Percentiles rank a stretch among this genome's conserved stretches.
These are phyloP conservation scores for Fusarium haematococcum DNA, from an alignment of 2,329 filamentous ascomycete genomes.

Conservation along the genomic window DNA sequence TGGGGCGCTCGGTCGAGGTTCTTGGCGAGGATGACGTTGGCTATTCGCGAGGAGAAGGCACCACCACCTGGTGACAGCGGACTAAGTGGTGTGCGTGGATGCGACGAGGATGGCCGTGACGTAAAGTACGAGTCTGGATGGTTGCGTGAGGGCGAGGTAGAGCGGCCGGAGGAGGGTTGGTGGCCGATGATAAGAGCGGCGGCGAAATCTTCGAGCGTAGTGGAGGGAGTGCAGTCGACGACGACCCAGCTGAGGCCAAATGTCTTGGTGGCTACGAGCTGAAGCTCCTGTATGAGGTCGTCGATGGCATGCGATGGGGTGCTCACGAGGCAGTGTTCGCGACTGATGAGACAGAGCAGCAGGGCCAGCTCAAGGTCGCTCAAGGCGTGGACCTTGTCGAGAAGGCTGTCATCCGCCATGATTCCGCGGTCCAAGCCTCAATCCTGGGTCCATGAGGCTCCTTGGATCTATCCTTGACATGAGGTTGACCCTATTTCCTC, in stretches of 20 bases:
- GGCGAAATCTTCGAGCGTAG: slow-evolving; percentile 84
- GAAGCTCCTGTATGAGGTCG: slow-evolving; percentile 79
- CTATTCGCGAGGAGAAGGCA: slow-evolving; percentile 63
- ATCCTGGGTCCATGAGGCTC: slow-evolving; percentile 44
- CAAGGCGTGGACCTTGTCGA: slow-evolving; percentile 79
- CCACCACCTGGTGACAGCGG: slow-evolving; percentile 44
- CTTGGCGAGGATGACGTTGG: slow-evolving; percentile 85
- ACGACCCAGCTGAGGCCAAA: slow-evolving; percentile 80
- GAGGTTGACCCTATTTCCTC: slow-evolving; percentile 15
- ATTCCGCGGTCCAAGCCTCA: slow-evolving; percentile 38
- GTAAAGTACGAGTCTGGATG: slow-evolving; percentile 49
- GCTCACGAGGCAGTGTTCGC: slow-evolving; percentile 91
- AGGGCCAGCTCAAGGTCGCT: slow-evolving; percentile 90
- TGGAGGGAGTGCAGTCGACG: slow-evolving; percentile 78
- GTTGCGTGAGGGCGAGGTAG: slow-evolving; percentile 42
- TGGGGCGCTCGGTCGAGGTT: slow-evolving; percentile 81
- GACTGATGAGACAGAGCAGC: slow-evolving; percentile 82
- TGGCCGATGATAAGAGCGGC: slow-evolving; percentile 70
- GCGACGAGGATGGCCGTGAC: slow-evolving; percentile 37
- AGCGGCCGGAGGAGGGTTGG: slow-evolving; percentile 36
- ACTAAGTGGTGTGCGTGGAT: slow-evolving; percentile 41
- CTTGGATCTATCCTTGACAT: background rate
- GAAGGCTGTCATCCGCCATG: slow-evolving; percentile 73
- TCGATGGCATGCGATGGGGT: slow-evolving; percentile 72
- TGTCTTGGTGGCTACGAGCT: slow-evolving; percentile 75